A percentile compares a stretch with the other conserved stretches of the same genome.
phyloP scores from a whole-genome alignment of 345 rosid species.

The Gossypium mustelinum region DNA sequence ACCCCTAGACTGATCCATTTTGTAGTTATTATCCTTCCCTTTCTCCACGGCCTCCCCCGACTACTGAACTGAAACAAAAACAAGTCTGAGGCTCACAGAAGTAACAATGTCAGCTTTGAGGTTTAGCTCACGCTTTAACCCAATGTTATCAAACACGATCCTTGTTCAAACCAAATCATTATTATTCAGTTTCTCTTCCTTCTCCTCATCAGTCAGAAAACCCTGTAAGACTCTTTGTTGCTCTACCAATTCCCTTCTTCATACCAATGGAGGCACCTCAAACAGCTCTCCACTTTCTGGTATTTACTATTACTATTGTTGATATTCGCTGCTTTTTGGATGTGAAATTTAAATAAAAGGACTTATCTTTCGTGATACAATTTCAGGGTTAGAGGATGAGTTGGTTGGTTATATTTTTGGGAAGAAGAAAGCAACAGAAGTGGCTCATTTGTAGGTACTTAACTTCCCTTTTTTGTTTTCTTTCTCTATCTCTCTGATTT shows the following conservation, averaged over 20 bases:
- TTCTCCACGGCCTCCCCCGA: neutral
- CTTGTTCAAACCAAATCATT: neutral
- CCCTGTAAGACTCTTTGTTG: slow-evolving; percentile 16
- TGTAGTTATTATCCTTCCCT: neutral
- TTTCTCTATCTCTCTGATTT: neutral
- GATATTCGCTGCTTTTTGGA: neutral
- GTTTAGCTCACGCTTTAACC: neutral
- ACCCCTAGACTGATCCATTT: neutral
- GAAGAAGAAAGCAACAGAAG: slow-evolving; percentile 85
- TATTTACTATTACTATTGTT: neutral
- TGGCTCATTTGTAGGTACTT: slow-evolving; percentile 77
- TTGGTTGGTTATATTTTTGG: slow-evolving; percentile 73
- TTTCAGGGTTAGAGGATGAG: slow-evolving; percentile 60
- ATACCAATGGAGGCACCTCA: slow-evolving; percentile 14
- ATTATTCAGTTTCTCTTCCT: neutral
- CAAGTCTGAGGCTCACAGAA: neutral
- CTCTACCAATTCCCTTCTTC: slow-evolving; percentile 22
- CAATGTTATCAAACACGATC: neutral
- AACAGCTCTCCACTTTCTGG: slow-evolving; percentile 42
- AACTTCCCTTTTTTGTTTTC: neutral
- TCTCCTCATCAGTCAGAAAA: neutral
- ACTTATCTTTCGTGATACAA: slow-evolving; percentile 7
- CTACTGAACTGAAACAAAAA: neutral
- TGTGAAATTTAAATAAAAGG: neutral
- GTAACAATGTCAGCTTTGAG: slow-evolving; percentile 17